Base-by-base conservation (phyloP, 176 grass and related monocot species). In the Oryza officinalis region DNA sequence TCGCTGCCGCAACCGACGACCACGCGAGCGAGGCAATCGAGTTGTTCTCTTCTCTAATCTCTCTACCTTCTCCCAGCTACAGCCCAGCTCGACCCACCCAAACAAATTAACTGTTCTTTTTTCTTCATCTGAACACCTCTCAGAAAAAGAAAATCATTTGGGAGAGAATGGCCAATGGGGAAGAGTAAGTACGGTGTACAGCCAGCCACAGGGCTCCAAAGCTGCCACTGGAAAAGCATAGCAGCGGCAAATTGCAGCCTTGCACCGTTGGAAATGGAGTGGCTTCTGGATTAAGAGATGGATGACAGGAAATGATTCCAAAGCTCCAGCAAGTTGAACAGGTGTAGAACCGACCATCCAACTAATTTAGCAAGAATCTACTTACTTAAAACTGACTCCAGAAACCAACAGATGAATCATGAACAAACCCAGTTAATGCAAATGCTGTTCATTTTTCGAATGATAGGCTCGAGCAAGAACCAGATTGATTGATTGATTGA, bases 21-120 rank as follows among this genome's bases (percentile, higher is more conserved):
- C 84, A 86, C 60, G 84, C 79, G 88, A 72, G 65, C 79, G 88
- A 77, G 74, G 35, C 67, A 27, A 86, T 86, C 74, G 84, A 86
- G 88, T 26, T 83, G 84, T 90, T 90, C 77, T 54, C 50, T 54
- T 54, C 37, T 38, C 37, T 38, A 38, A 38, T 38, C 37, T 38
- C 49, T 18, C 49, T 52, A 17, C 15, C 15, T 52, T 18, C 46
- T 49, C 46, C 46, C 46, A 49, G 64, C 50, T 27, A 23, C 32
- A 18, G 13, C 8, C 50, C 13, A 45, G 33, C 61, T 66, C 54
- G 37, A 54, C 50, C 50, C 17, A 54, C 17, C 54, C 6, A 60
- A 60, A 60, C 18, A 60, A 23, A n/a, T 7, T 47, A 20, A 20
- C 37, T 38, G 37, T 20, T 52, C 23, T 60, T 60, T 64, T 69